Evolutionary conservation across 2,329 filamentous ascomycete species (phyloP).

Genomic region (Gnomoniopsis smithogilvyi): DNA sequence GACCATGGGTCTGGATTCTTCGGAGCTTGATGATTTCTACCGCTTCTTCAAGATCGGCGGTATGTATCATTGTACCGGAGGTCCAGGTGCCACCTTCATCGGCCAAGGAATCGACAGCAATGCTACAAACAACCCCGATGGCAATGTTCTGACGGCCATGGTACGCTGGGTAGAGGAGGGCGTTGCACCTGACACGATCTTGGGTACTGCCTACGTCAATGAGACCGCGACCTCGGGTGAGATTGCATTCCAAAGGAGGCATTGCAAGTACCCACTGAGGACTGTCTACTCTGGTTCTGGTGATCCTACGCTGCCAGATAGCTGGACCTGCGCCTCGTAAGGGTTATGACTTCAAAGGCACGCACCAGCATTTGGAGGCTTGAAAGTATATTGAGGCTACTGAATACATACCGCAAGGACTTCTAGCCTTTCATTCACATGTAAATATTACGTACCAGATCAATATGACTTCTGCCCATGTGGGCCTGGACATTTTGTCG

Average conservation of each 20-base stretch:
- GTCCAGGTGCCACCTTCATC: conserved; percentile 35
- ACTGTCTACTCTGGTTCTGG: conserved; percentile 29
- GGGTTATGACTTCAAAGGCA: neutral
- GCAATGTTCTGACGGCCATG: conserved; percentile 42
- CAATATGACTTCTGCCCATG: no score
- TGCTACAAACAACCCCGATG: conserved; percentile 29
- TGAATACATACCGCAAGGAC: no score
- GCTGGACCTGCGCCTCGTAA: conserved; percentile 26
- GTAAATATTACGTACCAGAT: no score
- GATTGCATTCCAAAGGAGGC: conserved; percentile 29
- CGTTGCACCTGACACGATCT: conserved; percentile 35
- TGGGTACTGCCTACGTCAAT: conserved; percentile 33
- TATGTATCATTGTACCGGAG: conserved; percentile 48
- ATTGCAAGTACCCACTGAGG: conserved; percentile 32
- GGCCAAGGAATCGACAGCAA: conserved; percentile 25
- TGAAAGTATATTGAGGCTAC: no score
- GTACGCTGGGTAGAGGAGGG: conserved; percentile 44
- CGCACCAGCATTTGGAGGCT: no score
- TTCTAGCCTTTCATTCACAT: no score
- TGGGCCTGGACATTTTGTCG: no score
- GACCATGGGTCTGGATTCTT: conserved; percentile 34
- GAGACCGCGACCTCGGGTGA: conserved; percentile 21
- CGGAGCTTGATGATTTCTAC: conserved; percentile 40
- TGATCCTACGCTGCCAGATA: conserved; percentile 24
- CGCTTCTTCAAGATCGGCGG: conserved; percentile 51